Evolutionary conservation across 306 rosid genomes (phyloP).

Genomic region (Urtica urens): DNA sequence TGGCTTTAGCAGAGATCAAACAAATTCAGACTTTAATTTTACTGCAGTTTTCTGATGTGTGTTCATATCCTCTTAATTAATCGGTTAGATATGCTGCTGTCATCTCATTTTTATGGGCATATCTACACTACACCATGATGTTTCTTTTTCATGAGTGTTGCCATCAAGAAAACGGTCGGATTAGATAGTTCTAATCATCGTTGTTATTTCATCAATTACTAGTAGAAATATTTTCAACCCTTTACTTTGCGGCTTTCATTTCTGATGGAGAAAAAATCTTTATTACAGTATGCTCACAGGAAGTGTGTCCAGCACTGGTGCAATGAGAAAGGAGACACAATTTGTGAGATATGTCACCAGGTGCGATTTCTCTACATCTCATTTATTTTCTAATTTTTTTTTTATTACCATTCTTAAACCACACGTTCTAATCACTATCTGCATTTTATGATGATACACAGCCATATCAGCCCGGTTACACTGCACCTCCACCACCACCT

Average conservation of each 20-base stretch:
- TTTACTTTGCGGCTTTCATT: not conserved
- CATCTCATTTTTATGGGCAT: too few species aligned
- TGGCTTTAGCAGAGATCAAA: too few species aligned
- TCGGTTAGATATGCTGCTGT: too few species aligned
- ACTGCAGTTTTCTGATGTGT: too few species aligned
- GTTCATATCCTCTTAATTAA: too few species aligned
- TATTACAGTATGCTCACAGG: slow-evolving; percentile 80
- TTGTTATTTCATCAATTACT: too few species aligned
- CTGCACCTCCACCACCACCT: slow-evolving; percentile 77
- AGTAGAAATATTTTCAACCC: not conserved
- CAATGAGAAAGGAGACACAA: slow-evolving; percentile 91
- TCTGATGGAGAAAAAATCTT: slow-evolving; percentile 4
- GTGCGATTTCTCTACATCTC: too few species aligned
- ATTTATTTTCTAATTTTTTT: not conserved
- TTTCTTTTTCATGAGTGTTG: too few species aligned
- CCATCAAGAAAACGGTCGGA: too few species aligned
- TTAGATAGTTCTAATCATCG: too few species aligned
- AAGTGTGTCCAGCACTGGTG: slow-evolving; percentile 99
- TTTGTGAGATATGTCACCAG: slow-evolving; percentile 95
- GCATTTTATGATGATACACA: slow-evolving; percentile 24
- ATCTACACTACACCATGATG: too few species aligned
- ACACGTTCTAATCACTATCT: not conserved
- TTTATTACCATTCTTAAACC: not conserved
- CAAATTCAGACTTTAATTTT: too few species aligned
- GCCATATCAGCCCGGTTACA: slow-evolving; percentile 80